These are phyloP conservation scores for Geotrichum bryndzae DNA, from an alignment of 1,139 yeast species.

Conservation along the genomic window DNA sequence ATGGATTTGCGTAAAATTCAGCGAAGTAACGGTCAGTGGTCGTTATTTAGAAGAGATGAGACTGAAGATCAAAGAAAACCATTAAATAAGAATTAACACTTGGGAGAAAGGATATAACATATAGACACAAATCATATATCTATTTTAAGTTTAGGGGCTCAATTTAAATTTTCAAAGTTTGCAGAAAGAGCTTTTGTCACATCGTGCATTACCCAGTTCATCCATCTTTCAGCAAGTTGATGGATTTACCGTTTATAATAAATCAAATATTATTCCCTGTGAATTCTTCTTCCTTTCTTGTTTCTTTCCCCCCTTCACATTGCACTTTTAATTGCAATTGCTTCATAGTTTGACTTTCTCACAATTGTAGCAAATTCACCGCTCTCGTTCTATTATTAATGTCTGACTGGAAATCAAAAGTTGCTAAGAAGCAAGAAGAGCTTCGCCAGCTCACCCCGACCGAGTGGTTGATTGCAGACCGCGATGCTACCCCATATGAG, in stretches of 20 bases:
- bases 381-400: background rate
- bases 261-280: background rate
- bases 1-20: background rate
- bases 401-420: constrained; percentile 12
- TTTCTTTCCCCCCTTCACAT: background rate
- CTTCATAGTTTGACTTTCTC: background rate
- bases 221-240: background rate
- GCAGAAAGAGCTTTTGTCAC: background rate
- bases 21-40: background rate
- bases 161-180: background rate
- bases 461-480: constrained; percentile 13
- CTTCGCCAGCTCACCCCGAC: constrained; percentile 10
- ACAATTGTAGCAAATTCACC: background rate
- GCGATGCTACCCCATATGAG: constrained; percentile 5
- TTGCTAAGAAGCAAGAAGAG: background rate
- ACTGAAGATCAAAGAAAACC: background rate
- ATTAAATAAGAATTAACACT: background rate
- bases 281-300: background rate
- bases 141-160: too few species aligned
- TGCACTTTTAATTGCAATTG: background rate
- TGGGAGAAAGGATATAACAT: background rate
- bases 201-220: background rate
- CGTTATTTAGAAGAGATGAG: background rate
- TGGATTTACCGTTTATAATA: background rate
- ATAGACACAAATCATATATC: background rate